A percentile compares a stretch with the other conserved stretches of the same genome.
These are phyloP conservation scores for Eimeria praecox DNA, from an alignment of 169 alveolate species.

Conservation along the genomic window DNA sequence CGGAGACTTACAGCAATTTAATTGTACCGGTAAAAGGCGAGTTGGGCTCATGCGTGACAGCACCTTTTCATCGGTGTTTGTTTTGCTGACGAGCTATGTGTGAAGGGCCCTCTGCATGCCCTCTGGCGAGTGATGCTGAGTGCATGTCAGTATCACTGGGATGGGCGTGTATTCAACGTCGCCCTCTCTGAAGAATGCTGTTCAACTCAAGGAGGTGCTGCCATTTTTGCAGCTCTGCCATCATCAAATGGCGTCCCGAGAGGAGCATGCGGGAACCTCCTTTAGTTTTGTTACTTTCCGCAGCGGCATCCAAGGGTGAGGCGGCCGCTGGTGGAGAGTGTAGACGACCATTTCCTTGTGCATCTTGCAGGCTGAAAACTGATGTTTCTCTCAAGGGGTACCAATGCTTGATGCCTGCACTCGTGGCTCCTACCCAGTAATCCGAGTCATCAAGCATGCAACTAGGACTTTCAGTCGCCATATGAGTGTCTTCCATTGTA, in stretches of 20 bases:
- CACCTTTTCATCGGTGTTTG: not conserved
- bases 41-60: not conserved
- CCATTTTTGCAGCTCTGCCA: constrained; percentile 45
- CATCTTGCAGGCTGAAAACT: not conserved
- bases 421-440: not conserved
- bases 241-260: not conserved
- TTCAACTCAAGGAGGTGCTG: constrained; percentile 40
- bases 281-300: not conserved
- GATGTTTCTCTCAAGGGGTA: not conserved
- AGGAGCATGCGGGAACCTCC: not conserved
- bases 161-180: not conserved
- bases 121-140: too few species aligned
- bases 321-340: not conserved
- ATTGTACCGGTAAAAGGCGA: not conserved
- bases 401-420: not conserved
- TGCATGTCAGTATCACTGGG: too few species aligned
- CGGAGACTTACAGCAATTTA: not conserved
- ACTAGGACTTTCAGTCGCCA: not conserved
- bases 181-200: not conserved
- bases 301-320: not conserved
- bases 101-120: not conserved
- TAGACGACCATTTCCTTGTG: not conserved
- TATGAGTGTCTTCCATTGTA: not conserved
- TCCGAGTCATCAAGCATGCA: not conserved
- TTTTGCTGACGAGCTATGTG: not conserved